A percentile compares a stretch with the other conserved stretches of the same genome.
phyloP scores from a whole-genome alignment of 2,329 filamentous ascomycete genomes.

The Grosmannia serpens region DNA sequence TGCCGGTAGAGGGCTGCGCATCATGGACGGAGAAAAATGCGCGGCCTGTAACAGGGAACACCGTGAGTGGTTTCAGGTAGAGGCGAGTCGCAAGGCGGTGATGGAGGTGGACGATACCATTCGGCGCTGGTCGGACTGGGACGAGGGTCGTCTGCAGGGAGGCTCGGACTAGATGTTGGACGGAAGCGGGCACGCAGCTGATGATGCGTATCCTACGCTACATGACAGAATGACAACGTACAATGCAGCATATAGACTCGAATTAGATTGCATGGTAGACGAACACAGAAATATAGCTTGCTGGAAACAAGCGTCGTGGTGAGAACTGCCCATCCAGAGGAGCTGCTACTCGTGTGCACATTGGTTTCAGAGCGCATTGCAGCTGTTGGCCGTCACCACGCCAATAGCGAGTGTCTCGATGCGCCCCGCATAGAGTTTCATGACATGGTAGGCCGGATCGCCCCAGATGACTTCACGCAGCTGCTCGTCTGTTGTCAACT shows the following conservation, averaged over 20 bases:
- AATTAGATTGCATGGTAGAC: background rate
- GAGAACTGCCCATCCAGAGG: background rate
- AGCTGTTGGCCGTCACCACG: slow-evolving; percentile 33
- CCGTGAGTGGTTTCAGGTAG: slow-evolving; percentile 89
- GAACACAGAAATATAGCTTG: too few species aligned
- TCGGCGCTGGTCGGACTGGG: slow-evolving; percentile 76
- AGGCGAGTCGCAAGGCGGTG: slow-evolving; percentile 60
- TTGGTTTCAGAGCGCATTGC: background rate
- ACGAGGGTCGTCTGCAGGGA: slow-evolving; percentile 32
- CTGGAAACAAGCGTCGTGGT: too few species aligned
- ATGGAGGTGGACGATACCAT: slow-evolving; percentile 54
- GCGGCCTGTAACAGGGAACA: slow-evolving; percentile 73
- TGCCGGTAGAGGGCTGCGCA: slow-evolving; percentile 44
- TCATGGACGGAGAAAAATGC: slow-evolving; percentile 48
- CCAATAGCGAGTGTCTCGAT: slow-evolving; percentile 61
- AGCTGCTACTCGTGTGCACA: background rate
- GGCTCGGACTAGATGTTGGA: background rate
- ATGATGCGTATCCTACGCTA: background rate
- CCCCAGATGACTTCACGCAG: slow-evolving; percentile 66
- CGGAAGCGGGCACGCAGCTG: background rate
- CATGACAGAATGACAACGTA: background rate
- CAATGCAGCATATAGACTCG: background rate
- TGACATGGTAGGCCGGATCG: slow-evolving; percentile 68
- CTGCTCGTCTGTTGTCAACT: slow-evolving; percentile 55
- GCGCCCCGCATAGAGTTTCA: slow-evolving; percentile 63